Evolutionary conservation across 1,284 basidiomycete genomes (phyloP).

Genomic region (Cronartium ribicola): DNA sequence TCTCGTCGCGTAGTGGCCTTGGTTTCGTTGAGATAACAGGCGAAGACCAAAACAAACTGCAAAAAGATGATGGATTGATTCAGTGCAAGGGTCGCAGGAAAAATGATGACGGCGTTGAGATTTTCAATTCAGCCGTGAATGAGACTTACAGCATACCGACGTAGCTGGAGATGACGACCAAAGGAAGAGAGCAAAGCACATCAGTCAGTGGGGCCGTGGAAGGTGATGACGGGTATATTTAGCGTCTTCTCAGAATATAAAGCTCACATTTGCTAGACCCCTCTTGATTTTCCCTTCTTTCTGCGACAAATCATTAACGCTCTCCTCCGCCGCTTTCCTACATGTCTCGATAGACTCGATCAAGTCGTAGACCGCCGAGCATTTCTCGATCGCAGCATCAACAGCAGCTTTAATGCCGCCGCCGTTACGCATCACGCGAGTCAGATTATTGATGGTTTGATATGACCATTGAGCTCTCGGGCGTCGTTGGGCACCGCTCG

Average conservation of each 20-base stretch:
- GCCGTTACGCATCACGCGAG: constrained; percentile 88
- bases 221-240: not conserved
- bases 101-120: no score
- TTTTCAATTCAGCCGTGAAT: no score
- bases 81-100: no score
- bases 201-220: constrained; percentile 48
- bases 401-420: constrained; percentile 68
- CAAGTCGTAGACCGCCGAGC: constrained; percentile 48
- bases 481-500: constrained; percentile 7
- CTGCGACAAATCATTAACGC: constrained; percentile 6
- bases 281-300: constrained; percentile 49
- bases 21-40: constrained; percentile 83
- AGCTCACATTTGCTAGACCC: constrained; percentile 84
- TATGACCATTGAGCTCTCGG: constrained; percentile 44
- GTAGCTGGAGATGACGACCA: constrained; percentile 58
- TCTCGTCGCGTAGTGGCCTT: constrained; percentile 60
- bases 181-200: constrained; percentile 45
- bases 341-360: constrained; percentile 48
- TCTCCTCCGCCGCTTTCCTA: constrained; percentile 10
- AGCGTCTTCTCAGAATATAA: constrained; percentile 53
- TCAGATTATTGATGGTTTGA: constrained; percentile 68
- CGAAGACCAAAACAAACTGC: constrained; percentile 88
- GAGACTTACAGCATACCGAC: constrained; percentile 65
- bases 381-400: constrained; percentile 49
- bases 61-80: constrained; percentile 49